Conservation (phyloP, 768 basidiomycete genomes). For the Hydnum rufescens region DNA sequence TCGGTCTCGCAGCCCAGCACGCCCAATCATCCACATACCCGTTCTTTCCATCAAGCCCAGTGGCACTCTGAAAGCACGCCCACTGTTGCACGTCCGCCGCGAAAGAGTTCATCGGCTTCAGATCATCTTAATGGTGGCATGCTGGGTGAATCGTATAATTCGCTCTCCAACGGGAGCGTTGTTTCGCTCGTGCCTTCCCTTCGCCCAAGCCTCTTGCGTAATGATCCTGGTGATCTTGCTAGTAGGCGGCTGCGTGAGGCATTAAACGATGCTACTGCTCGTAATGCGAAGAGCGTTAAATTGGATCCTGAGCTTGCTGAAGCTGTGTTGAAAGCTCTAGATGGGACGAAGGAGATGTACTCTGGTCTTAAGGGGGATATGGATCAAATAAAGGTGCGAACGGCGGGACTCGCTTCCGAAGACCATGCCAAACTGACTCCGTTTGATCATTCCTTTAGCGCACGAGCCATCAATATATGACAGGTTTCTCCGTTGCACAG, state of each 20-base stretch:
- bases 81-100: too few species aligned
- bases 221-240: conserved; percentile 15
- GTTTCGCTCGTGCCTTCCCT: conserved; percentile 11
- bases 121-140: too few species aligned
- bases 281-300: conserved; percentile 38
- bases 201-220: conserved; percentile 19
- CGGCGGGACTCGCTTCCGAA: conserved; percentile 12
- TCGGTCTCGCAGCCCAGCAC: too few species aligned
- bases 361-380: conserved; percentile 51
- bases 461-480: conserved; percentile 77
- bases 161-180: not conserved
- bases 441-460: conserved; percentile 30
- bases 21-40: too few species aligned
- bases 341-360: conserved; percentile 40
- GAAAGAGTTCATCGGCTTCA: too few species aligned
- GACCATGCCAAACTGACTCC: not conserved
- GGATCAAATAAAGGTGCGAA: conserved; percentile 80
- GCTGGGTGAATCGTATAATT: too few species aligned
- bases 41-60: too few species aligned
- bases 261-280: conserved; percentile 36
- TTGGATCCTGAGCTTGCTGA: conserved; percentile 60
- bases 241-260: conserved; percentile 25
- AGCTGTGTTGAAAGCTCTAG: conserved; percentile 43
- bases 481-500: conserved; percentile 81
- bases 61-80: too few species aligned